Percentiles rank a stretch among this genome's conserved stretches.
phyloP scores from a whole-genome alignment of 768 basidiomycete species.

The Xanthoconium purpureum region DNA sequence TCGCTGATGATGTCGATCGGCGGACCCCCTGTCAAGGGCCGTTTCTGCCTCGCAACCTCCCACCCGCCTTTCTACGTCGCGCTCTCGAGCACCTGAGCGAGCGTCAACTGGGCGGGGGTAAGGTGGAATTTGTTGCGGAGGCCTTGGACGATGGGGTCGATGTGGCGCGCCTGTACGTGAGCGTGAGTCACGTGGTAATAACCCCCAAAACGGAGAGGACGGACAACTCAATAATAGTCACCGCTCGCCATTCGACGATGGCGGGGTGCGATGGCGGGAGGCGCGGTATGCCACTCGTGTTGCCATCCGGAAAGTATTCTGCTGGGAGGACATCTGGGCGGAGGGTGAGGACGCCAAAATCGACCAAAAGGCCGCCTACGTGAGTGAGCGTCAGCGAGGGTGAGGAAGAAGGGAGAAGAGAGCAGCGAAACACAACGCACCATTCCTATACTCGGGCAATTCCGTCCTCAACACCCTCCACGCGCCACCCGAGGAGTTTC shows the following conservation, averaged over 20 bases:
- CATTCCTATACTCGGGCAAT: slow-evolving; percentile 93
- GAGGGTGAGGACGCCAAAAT: slow-evolving; percentile 75
- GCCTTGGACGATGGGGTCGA: slow-evolving; percentile 73
- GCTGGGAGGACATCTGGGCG: slow-evolving; percentile 51
- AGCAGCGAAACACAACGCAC: slow-evolving; percentile 24
- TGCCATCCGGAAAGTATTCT: slow-evolving; percentile 35
- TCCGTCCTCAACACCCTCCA: slow-evolving; percentile 87
- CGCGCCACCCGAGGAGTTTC: slow-evolving; percentile 70
- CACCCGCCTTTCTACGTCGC: slow-evolving; percentile 98
- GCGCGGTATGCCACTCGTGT: slow-evolving; percentile 47
- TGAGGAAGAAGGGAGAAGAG: background rate
- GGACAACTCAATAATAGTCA: slow-evolving; percentile 91
- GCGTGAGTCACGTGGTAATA: background rate
- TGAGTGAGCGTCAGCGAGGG: background rate
- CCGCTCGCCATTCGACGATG: slow-evolving; percentile 92
- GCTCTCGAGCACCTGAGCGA: slow-evolving; percentile 88
- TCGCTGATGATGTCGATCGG: slow-evolving; percentile 82
- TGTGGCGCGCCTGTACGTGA: slow-evolving; percentile 26
- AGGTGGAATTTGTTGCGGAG: slow-evolving; percentile 62
- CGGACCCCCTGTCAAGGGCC: slow-evolving; percentile 74
- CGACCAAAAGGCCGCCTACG: slow-evolving; percentile 84
- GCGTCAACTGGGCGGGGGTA: slow-evolving; percentile 23
- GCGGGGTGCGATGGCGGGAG: slow-evolving; percentile 79
- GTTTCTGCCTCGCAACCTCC: slow-evolving; percentile 79
- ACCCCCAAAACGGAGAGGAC: background rate